Percentiles rank a stretch among this genome's conserved stretches.
These are phyloP conservation scores for Adansonia madagascariensis DNA, from an alignment of 441 rosid species.

Conservation along the genomic window DNA sequence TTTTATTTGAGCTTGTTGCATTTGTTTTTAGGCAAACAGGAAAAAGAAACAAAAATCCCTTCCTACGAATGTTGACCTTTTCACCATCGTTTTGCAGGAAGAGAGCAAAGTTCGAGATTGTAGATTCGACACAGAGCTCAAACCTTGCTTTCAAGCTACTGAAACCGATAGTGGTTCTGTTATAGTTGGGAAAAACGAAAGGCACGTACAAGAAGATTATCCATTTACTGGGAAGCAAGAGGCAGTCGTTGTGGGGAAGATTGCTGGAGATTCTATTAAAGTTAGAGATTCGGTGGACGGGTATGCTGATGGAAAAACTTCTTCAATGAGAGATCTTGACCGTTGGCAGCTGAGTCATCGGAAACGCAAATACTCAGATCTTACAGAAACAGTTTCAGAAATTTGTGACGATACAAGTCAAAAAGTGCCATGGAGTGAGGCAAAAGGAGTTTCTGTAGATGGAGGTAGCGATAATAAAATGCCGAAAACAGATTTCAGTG, in stretches of 20 bases:
- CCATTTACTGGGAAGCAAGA: conserved; percentile 37
- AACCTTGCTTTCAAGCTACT: conserved; percentile 36
- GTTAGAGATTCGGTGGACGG: conserved; percentile 37
- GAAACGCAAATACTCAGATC: conserved; percentile 55
- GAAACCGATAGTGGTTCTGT: conserved; percentile 32
- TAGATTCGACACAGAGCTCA: conserved; percentile 31
- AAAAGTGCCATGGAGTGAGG: conserved; percentile 39
- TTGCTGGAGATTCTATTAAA: conserved; percentile 38
- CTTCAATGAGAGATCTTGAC: conserved; percentile 34
- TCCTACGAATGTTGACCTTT: conserved; percentile 9
- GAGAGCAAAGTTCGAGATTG: conserved; percentile 34
- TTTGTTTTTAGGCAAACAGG: background rate
- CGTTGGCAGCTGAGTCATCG: conserved; percentile 40
- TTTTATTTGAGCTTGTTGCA: background rate
- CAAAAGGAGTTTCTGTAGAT: conserved; percentile 33
- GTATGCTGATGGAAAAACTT: conserved; percentile 37
- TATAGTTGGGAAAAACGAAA: conserved; percentile 36
- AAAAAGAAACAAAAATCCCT: background rate
- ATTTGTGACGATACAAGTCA: conserved; percentile 33
- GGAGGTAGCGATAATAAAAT: conserved; percentile 52
- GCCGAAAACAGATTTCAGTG: conserved; percentile 49
- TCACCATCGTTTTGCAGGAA: conserved; percentile 43
- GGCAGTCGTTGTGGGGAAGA: conserved; percentile 34
- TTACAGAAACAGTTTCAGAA: conserved; percentile 39
- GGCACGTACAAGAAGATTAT: conserved; percentile 36